These are phyloP conservation scores for Rutstroemia sp. DNA, from an alignment of 2,329 filamentous ascomycete species.

Conservation along the genomic window DNA sequence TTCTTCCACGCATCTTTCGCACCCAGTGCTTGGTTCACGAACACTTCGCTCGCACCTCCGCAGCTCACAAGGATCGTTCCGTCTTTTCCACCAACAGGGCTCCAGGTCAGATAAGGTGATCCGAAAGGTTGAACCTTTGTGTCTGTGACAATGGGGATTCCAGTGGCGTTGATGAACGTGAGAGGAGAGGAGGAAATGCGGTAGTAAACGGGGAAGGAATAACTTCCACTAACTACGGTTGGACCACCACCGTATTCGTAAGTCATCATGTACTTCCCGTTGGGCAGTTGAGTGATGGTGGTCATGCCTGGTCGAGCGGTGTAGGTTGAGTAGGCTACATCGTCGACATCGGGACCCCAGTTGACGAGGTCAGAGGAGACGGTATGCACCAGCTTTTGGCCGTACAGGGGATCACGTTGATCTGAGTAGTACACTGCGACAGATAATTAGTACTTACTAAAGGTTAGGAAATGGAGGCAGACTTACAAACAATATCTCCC, in stretches of 20 bases:
- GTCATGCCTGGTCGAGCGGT: constrained; percentile 63
- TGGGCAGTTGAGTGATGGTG: constrained; percentile 48
- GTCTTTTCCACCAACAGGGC: constrained; percentile 23
- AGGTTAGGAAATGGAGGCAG: neutral
- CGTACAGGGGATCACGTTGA: constrained; percentile 57
- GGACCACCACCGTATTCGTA: constrained; percentile 42
- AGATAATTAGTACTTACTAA: neutral
- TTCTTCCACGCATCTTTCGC: constrained; percentile 24
- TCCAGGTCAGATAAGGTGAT: constrained; percentile 28
- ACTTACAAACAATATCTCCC: constrained; percentile 42
- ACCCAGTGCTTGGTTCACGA: constrained; percentile 26
- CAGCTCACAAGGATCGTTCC: constrained; percentile 28
- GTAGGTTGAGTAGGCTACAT: constrained; percentile 56
- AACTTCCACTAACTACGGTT: constrained; percentile 11
- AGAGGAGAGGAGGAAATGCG: constrained; percentile 26
- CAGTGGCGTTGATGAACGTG: constrained; percentile 21
- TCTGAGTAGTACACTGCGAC: constrained; percentile 57
- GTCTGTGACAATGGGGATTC: constrained; percentile 20
- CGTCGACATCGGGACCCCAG: constrained; percentile 53
- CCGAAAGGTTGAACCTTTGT: constrained; percentile 21
- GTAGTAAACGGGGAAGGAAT: constrained; percentile 29
- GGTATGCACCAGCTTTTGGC: constrained; percentile 59
- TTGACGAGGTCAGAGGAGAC: constrained; percentile 47
- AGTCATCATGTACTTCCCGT: constrained; percentile 51
- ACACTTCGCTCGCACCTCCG: constrained; percentile 21